Percentiles rank a stretch among this genome's conserved stretches.
Evolutionary conservation across 495 filamentous ascomycete species (phyloP).

Genomic region (Xylaria venustula): DNA sequence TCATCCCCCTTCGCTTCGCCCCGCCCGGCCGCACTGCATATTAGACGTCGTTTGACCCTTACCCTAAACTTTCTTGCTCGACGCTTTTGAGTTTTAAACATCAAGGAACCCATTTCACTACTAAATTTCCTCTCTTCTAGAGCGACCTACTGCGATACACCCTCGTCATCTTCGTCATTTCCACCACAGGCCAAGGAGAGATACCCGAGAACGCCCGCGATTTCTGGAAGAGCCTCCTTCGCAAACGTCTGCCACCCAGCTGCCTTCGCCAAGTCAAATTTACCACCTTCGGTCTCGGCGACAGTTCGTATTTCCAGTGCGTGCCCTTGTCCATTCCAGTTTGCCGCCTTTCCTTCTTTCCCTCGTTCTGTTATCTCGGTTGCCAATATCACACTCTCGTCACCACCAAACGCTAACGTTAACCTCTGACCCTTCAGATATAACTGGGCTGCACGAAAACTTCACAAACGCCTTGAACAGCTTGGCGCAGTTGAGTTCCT

Average conservation of each 20-base stretch:
- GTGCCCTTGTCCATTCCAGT: not conserved
- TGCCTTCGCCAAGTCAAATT: constrained; percentile 68
- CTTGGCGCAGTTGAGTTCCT: constrained; percentile 79
- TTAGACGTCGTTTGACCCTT: no score
- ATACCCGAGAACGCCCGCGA: constrained; percentile 73
- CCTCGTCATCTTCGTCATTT: constrained; percentile 74
- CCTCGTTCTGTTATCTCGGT: no score
- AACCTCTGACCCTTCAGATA: constrained; percentile 55
- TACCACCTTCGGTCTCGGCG: constrained; percentile 85
- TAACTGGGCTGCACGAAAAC: constrained; percentile 88
- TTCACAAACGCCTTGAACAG: constrained; percentile 81
- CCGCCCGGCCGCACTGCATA: no score
- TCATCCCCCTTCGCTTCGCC: not conserved
- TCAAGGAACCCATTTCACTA: no score
- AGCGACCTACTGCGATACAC: constrained; percentile 49
- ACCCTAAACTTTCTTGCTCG: no score
- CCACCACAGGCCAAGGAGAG: constrained; percentile 94
- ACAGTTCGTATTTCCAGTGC: constrained; percentile 90
- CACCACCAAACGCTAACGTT: not conserved
- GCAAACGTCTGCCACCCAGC: constrained; percentile 69
- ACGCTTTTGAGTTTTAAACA: no score
- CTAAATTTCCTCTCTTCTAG: constrained; percentile 29
- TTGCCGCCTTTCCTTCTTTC: no score
- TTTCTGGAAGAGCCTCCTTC: constrained; percentile 84
- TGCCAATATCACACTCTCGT: no score